A percentile compares a stretch with the other conserved stretches of the same genome.
Evolutionary conservation across 176 grass and related monocot genomes (phyloP).

Genomic region (Elaeis guineensis): DNA sequence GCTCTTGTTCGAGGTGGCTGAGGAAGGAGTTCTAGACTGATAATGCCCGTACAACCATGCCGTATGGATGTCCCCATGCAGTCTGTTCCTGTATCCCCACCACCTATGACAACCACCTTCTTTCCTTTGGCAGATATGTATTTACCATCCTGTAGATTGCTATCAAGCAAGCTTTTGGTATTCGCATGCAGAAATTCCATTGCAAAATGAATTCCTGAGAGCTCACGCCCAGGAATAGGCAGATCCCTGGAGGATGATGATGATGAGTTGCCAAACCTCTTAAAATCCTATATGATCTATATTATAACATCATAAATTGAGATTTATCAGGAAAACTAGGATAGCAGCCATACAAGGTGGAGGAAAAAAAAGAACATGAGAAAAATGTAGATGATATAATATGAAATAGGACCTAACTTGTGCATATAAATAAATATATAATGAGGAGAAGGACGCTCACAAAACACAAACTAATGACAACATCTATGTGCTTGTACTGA

Average conservation of each 20-base stretch:
- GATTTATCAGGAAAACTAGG: no score
- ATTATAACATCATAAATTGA: no score
- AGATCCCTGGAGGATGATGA: constrained; percentile 44
- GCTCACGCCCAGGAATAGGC: constrained; percentile 59
- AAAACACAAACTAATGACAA: no score
- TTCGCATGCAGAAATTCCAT: constrained; percentile 96
- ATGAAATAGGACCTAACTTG: no score
- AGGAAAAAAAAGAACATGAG: no score
- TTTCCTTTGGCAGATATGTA: constrained; percentile 91
- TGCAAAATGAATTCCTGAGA: constrained; percentile 85
- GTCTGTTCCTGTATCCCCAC: constrained; percentile 94
- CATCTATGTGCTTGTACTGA: no score
- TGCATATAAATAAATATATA: no score
- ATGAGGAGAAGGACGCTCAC: no score
- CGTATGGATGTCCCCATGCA: constrained; percentile 89
- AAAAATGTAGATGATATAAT: no score
- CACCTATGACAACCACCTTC: constrained; percentile 95
- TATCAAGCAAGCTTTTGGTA: constrained; percentile 97
- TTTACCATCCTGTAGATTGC: constrained; percentile 82
- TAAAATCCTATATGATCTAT: no score
- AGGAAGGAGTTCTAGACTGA: constrained; percentile 82
- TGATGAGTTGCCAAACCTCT: no score
- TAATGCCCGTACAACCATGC: constrained; percentile 69
- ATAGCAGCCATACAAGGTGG: no score
- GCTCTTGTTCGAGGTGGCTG: constrained; percentile 73